Evolutionary conservation across 2,329 filamentous ascomycete species (phyloP), one percentile per base, ranked within the genome.

Genomic region (Verticillium tricorpus): DNA sequence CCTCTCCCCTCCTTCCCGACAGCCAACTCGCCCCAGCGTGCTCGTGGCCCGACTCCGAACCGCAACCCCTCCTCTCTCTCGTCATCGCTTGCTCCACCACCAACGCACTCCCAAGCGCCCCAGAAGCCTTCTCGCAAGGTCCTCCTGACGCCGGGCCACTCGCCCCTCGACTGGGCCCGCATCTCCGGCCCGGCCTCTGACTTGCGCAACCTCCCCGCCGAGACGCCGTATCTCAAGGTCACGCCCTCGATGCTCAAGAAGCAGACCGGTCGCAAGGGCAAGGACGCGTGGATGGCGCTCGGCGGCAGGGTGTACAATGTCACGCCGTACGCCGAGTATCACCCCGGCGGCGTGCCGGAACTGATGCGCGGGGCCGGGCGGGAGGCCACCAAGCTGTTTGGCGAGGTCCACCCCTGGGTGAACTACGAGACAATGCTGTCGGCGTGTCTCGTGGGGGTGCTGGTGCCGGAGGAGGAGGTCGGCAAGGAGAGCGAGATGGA

Each of bases 261-360:
- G 45, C 88, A 92, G 76, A 96, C 91, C 45, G 94, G 94, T 0
- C 86, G 94, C 34, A 91, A 90, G 71, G 92, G 92, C 9, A 88
- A 85, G 64, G 91, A 96, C 69, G 92, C 93, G 0, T 99, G 95
- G 95, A 96, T 90, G 63, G 91, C 87, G 1, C 89, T 96, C 64
- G 89, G 92, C 63, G 93, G 94, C 1, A 90, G 91, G 70, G 94
- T 98, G 32, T 99, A 98, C 77, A 98, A 98, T 71, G 89, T 99
- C 62, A 89, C 89, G 0, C 92, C 94, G 0, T 99, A 98, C 72
- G 73, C 93, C 39, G 88, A 90, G 1, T 99, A 93, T 72, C 95
- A 99, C 73, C 95, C 95, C 0, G 95, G 95, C 25, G 95, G 91
- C 9, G 85, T 89, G 68, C 86, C 87, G 5, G 91, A 96, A 76